Conservation (phyloP, 805 yeast genomes). For the Pichia sporocuriosa region DNA sequence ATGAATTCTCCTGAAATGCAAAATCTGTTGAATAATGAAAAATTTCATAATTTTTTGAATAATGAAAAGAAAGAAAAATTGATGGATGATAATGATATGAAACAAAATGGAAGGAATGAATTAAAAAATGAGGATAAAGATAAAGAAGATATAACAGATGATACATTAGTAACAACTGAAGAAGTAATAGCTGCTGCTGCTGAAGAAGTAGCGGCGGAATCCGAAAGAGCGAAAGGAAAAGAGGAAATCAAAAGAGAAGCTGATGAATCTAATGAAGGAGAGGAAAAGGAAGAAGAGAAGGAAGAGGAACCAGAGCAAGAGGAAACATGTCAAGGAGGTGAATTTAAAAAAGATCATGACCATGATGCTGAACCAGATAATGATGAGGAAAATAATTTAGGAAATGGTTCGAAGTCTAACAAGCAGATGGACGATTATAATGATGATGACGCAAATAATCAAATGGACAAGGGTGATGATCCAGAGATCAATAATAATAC, state of each 20-base stretch:
- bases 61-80: background rate
- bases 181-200: too few species aligned
- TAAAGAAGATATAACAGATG: background rate
- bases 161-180: too few species aligned
- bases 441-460: too few species aligned
- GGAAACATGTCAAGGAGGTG: too few species aligned
- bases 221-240: too few species aligned
- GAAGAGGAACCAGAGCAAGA: background rate
- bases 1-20: slow-evolving; percentile 2
- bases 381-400: too few species aligned
- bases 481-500: too few species aligned
- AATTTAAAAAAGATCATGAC: background rate
- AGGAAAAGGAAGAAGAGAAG: background rate
- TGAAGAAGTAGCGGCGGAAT: too few species aligned
- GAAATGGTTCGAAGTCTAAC: too few species aligned
- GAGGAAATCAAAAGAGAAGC: background rate
- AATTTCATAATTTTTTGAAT: background rate
- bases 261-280: background rate
- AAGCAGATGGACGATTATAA: too few species aligned
- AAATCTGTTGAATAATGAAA: background rate
- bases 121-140: background rate
- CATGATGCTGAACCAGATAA: background rate
- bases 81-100: background rate
- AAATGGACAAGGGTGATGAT: too few species aligned
- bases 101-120: background rate